phyloP scores from a whole-genome alignment of 768 basidiomycete genomes.

The Auriscalpium orientale region DNA sequence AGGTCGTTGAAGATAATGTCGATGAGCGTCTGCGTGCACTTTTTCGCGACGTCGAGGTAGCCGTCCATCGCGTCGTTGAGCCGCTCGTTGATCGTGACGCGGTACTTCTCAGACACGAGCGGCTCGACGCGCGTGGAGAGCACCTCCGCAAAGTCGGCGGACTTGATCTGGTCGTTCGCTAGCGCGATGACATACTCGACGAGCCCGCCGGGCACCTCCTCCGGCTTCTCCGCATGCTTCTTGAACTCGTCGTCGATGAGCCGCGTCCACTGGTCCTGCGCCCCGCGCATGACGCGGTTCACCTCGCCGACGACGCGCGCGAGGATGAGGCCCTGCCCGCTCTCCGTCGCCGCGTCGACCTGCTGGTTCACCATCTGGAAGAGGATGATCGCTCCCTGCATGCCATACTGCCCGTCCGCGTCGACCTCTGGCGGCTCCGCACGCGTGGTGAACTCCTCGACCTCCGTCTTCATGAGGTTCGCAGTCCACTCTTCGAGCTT shows the following conservation, averaged over 20 bases:
- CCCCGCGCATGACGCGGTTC: constrained; percentile 81
- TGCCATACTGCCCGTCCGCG: constrained; percentile 82
- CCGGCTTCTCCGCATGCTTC: constrained; percentile 81
- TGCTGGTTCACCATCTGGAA: constrained; percentile 99
- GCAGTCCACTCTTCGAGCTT: constrained; percentile 97
- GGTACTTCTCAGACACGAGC: constrained; percentile 90
- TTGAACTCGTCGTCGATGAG: constrained; percentile 80
- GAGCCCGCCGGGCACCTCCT: constrained; percentile 79
- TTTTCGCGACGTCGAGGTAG: constrained; percentile 96
- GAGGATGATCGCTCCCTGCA: constrained; percentile 84
- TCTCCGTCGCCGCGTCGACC: constrained; percentile 89
- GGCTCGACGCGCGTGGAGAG: constrained; percentile 81
- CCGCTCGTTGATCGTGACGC: constrained; percentile 69
- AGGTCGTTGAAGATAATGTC: constrained; percentile 94
- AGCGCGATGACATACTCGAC: constrained; percentile 96
- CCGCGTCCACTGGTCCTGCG: constrained; percentile 84
- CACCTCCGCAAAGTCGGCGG: constrained; percentile 87
- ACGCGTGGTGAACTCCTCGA: constrained; percentile 75
- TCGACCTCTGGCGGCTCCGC: constrained; percentile 84
- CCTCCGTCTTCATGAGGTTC: constrained; percentile 90
- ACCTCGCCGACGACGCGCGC: constrained; percentile 84
- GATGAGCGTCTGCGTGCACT: constrained; percentile 90
- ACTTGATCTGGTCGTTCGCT: constrained; percentile 96
- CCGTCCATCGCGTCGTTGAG: constrained; percentile 97
- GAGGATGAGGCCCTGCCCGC: constrained; percentile 89